Conservation (phyloP, 495 filamentous ascomycete species). For the Penicillium egyptiacum region DNA sequence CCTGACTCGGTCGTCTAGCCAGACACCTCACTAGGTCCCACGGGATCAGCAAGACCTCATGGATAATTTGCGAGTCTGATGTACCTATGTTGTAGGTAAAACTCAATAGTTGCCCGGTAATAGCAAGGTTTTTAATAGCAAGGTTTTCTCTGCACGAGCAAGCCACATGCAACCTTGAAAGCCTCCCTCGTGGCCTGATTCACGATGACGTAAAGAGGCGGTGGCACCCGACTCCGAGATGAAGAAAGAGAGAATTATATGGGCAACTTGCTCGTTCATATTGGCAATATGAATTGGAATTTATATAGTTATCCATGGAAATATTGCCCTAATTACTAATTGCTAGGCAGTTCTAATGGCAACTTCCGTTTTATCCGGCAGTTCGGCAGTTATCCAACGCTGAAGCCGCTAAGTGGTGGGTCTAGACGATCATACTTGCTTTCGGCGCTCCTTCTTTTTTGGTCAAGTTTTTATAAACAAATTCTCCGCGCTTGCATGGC, state of each 20-base stretch:
- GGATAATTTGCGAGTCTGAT: too few relatives aligned
- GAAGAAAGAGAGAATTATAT: not conserved
- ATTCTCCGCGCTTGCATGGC: not conserved
- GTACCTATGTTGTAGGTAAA: too few relatives aligned
- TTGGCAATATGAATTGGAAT: not conserved
- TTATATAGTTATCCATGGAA: too few relatives aligned
- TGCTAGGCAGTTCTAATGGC: not conserved
- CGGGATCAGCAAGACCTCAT: too few relatives aligned
- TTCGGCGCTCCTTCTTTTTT: not conserved
- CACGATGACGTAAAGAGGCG: not conserved
- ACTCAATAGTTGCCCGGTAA: too few relatives aligned
- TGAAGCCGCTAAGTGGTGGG: slow-evolving; percentile 8
- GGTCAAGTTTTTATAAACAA: not conserved
- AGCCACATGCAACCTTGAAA: not conserved
- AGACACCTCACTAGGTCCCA: too few relatives aligned
- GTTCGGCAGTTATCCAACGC: slow-evolving; percentile 1
- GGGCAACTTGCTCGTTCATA: not conserved
- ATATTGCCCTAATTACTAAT: too few relatives aligned
- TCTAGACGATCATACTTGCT: slow-evolving; percentile 3
- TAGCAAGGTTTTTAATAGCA: too few relatives aligned
- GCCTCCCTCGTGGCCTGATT: not conserved
- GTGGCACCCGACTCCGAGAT: too few relatives aligned
- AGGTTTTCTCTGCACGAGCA: too few relatives aligned
- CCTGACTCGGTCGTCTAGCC: too few relatives aligned
- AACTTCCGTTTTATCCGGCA: not conserved